phyloP scores from a whole-genome alignment of 2,329 filamentous ascomycete genomes.

The Alternaria metachromatica region DNA sequence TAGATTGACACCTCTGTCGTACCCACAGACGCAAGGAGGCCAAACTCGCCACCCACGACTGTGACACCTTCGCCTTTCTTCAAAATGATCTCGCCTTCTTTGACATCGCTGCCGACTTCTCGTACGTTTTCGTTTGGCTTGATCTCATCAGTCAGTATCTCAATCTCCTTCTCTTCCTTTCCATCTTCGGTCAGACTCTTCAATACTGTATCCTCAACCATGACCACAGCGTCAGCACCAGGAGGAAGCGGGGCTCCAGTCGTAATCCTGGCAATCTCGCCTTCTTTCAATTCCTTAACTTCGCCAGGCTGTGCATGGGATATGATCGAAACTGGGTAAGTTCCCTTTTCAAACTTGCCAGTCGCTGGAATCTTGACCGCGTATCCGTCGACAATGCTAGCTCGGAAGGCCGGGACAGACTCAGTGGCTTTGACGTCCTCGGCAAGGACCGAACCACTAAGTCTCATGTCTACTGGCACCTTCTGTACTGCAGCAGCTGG shows the following conservation, averaged over 20 bases:
- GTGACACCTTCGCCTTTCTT: constrained; percentile 82
- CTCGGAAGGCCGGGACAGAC: constrained; percentile 88
- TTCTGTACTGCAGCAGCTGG: constrained; percentile 66
- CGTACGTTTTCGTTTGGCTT: constrained; percentile 84
- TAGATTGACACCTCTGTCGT: constrained; percentile 74
- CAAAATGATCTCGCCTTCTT: constrained; percentile 72
- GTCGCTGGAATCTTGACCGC: constrained; percentile 58
- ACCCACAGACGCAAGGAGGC: constrained; percentile 85
- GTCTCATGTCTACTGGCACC: constrained; percentile 65
- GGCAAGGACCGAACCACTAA: constrained; percentile 81
- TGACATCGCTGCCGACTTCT: constrained; percentile 88
- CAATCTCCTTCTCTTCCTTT: constrained; percentile 83
- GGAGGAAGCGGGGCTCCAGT: constrained; percentile 90
- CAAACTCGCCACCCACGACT: constrained; percentile 87
- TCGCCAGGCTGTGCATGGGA: constrained; percentile 83
- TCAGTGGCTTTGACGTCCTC: constrained; percentile 81
- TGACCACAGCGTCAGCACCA: constrained; percentile 89
- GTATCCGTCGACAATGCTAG: constrained; percentile 97
- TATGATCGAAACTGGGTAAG: constrained; percentile 84
- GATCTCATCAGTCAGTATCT: constrained; percentile 81
- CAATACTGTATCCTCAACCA: constrained; percentile 92
- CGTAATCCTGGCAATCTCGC: constrained; percentile 87
- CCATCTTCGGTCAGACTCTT: constrained; percentile 78
- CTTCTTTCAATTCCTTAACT: constrained; percentile 68
- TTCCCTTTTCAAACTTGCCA: constrained; percentile 67